Conservation (phyloP, 371 early-diverging fungal species). For the Mucor circinelloides region DNA sequence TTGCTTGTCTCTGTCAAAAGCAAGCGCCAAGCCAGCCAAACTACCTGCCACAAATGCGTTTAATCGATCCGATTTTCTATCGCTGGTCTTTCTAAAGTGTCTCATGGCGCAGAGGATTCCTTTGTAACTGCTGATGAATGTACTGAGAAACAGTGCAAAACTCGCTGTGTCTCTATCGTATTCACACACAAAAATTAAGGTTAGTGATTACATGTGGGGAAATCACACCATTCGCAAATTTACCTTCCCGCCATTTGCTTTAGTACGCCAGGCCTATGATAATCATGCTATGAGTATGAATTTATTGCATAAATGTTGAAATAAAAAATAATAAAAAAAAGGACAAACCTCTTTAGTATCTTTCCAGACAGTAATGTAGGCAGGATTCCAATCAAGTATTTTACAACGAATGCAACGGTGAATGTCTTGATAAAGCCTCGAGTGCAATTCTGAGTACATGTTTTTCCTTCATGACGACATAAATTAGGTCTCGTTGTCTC, state of each 20-base stretch:
- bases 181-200: not conserved
- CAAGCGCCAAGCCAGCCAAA: slow-evolving; percentile 71
- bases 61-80: slow-evolving; percentile 54
- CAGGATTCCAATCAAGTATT: slow-evolving; percentile 73
- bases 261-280: slow-evolving; percentile 54
- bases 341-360: slow-evolving; percentile 60
- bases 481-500: slow-evolving; percentile 25
- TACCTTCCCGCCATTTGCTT: slow-evolving; percentile 62
- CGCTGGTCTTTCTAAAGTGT: slow-evolving; percentile 44
- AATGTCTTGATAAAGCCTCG: slow-evolving; percentile 79
- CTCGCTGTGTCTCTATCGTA: slow-evolving; percentile 66
- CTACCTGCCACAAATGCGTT: slow-evolving; percentile 82
- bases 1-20: slow-evolving; percentile 69
- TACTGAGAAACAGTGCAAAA: slow-evolving; percentile 84
- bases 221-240: not conserved
- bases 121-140: slow-evolving; percentile 80
- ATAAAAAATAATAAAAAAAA: not conserved
- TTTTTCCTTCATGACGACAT: slow-evolving; percentile 78
- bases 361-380: slow-evolving; percentile 70
- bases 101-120: slow-evolving; percentile 75
- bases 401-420: slow-evolving; percentile 69
- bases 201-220: not conserved
- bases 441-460: slow-evolving; percentile 74
- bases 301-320: not conserved
- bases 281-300: not conserved